phyloP scores from a whole-genome alignment of 257 asterid genomes.

The Ajuga chamaepitys region DNA sequence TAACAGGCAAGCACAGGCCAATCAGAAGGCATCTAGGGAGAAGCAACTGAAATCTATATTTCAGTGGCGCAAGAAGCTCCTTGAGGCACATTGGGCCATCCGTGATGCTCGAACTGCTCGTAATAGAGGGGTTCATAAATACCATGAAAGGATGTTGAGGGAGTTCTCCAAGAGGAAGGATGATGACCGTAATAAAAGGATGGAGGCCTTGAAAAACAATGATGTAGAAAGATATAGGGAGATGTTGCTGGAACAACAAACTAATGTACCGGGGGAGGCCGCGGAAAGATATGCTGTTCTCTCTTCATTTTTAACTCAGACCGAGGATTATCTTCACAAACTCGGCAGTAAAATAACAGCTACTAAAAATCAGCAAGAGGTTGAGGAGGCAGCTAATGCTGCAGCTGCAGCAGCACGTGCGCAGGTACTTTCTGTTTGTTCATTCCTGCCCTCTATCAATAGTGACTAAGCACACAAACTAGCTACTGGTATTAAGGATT shows the following conservation, averaged over 20 bases:
- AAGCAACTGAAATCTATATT: constrained; percentile 88
- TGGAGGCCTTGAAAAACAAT: constrained; percentile 98
- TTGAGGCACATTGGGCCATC: constrained; percentile 94
- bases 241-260: constrained; percentile 97
- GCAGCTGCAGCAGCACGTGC: constrained; percentile 90
- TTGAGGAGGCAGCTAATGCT: constrained; percentile 88
- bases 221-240: constrained; percentile 98
- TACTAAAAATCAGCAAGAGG: constrained; percentile 92
- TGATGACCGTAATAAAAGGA: constrained; percentile 83
- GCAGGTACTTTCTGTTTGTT: constrained; percentile 50
- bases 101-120: constrained; percentile 99
- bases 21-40: constrained; percentile 78
- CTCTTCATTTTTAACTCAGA: constrained; percentile 84
- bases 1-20: constrained; percentile 85
- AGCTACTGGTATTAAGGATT: neutral
- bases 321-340: constrained; percentile 90
- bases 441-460: constrained; percentile 3
- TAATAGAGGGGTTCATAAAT: constrained; percentile 96
- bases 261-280: constrained; percentile 77
- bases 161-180: constrained; percentile 95
- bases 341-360: constrained; percentile 94
- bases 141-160: constrained; percentile 93
- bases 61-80: constrained; percentile 99
- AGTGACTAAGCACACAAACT: neutral
- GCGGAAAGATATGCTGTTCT: constrained; percentile 97